phyloP scores from a whole-genome alignment of 2,329 filamentous ascomycete species.

The Metarhizium anisopliae region DNA sequence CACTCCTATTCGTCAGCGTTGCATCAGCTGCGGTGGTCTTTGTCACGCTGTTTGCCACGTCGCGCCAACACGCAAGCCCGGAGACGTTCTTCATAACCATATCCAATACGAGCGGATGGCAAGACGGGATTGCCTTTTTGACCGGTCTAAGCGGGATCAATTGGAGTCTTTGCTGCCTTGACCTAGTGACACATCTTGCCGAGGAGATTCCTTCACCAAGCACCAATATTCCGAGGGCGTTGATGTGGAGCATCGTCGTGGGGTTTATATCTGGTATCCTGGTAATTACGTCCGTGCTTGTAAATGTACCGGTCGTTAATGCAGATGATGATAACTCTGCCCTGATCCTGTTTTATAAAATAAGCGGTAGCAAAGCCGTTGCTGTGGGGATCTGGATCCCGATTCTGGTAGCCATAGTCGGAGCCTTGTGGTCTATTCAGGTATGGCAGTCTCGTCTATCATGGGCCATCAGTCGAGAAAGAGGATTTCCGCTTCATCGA shows the following conservation, averaged over 20 bases:
- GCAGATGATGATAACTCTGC: constrained; percentile 13
- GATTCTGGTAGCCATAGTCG: constrained; percentile 13
- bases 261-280: constrained; percentile 14
- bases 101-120: constrained; percentile 17
- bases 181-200: constrained; percentile 18
- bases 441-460: constrained; percentile 21
- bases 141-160: constrained; percentile 20
- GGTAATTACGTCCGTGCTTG: constrained; percentile 12
- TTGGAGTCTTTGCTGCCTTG: constrained; percentile 21
- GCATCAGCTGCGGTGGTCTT: constrained; percentile 14
- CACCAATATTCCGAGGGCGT: constrained; percentile 10
- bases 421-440: constrained; percentile 18
- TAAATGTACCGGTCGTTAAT: constrained; percentile 12
- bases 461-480: constrained; percentile 19
- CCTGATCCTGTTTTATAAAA: constrained; percentile 13
- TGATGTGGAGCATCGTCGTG: constrained; percentile 14
- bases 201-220: constrained; percentile 19
- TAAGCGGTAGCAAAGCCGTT: constrained; percentile 14
- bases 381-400: constrained; percentile 15
- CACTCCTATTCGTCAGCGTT: constrained; percentile 17
- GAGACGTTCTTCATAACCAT: constrained; percentile 14
- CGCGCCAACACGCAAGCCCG: constrained; percentile 8
- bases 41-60: constrained; percentile 18
- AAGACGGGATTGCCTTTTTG: constrained; percentile 18
- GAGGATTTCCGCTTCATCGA: constrained; percentile 15